These are phyloP conservation scores for Millerozyma acaciae DNA, from an alignment of 805 yeast genomes.

Conservation along the genomic window DNA sequence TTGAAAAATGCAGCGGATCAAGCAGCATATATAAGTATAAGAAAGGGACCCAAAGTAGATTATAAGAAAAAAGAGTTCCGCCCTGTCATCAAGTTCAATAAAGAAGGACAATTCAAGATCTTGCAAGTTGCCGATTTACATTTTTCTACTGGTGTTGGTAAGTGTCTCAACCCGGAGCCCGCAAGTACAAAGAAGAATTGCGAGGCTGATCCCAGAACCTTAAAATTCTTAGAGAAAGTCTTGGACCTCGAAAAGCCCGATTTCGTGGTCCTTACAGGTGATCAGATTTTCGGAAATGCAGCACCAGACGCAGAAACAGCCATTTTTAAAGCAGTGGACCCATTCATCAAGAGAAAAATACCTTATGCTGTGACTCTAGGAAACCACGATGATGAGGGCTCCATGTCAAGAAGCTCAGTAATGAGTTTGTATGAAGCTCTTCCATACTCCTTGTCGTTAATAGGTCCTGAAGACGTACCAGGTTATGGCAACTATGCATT, in stretches of 20 bases:
- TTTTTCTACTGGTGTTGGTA: constrained; percentile 78
- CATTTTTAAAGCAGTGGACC: constrained; percentile 68
- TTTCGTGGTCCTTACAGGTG: constrained; percentile 84
- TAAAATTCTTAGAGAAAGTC: constrained; percentile 54
- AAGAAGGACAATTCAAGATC: constrained; percentile 62
- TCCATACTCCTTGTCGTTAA: constrained; percentile 63
- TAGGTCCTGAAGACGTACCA: constrained; percentile 63
- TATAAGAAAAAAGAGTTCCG: constrained; percentile 21
- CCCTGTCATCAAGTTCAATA: constrained; percentile 32
- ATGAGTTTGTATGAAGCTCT: constrained; percentile 53
- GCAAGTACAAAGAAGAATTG: constrained; percentile 47
- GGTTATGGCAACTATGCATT: constrained; percentile 83
- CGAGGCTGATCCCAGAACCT: constrained; percentile 73
- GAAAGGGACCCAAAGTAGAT: constrained; percentile 32
- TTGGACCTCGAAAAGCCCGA: constrained; percentile 79
- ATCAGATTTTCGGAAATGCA: constrained; percentile 78
- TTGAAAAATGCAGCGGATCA: constrained; percentile 16
- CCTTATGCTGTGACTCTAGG: constrained; percentile 89
- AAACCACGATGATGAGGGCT: constrained; percentile 92
- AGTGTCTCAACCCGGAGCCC: constrained; percentile 73
- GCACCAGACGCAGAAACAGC: constrained; percentile 83
- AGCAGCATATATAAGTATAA: constrained; percentile 27
- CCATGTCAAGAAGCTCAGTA: constrained; percentile 53
- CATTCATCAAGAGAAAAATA: constrained; percentile 60
- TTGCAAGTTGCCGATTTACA: constrained; percentile 91